Conservation (phyloP, 202 grass and related monocot species). For the Panicum virgatum region DNA sequence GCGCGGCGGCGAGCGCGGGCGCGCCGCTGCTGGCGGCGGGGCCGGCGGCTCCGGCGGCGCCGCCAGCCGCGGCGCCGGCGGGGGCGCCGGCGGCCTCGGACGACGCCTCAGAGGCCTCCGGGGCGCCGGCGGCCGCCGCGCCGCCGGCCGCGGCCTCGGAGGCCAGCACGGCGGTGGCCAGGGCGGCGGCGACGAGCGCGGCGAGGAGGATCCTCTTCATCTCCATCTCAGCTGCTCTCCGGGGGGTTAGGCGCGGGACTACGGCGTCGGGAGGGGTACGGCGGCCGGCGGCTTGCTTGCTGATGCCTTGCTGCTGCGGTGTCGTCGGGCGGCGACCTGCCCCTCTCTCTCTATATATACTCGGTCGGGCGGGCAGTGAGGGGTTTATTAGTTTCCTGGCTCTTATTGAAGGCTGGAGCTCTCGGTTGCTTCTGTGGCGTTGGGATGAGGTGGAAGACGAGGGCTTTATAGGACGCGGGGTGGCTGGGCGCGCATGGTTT, state of each 20-base stretch:
- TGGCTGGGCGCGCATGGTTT: no score
- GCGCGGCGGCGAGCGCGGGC: not conserved
- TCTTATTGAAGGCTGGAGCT: no score
- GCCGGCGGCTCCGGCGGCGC: not conserved
- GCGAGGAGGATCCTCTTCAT: slow-evolving; percentile 54
- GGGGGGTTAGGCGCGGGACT: not conserved
- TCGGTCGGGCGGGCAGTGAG: no score
- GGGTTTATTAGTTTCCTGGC: no score
- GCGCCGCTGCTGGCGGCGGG: not conserved
- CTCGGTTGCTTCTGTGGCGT: no score
- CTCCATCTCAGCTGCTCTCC: slow-evolving; percentile 31
- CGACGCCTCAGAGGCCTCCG: not conserved
- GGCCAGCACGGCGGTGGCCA: slow-evolving; percentile 4
- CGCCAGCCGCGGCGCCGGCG: not conserved
- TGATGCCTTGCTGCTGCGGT: no score
- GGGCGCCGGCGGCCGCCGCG: not conserved
- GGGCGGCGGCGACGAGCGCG: slow-evolving; percentile 12
- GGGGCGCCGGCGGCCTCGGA: not conserved
- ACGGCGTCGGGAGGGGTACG: no score
- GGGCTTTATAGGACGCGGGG: no score
- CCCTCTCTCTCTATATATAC: no score
- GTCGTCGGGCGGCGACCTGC: no score
- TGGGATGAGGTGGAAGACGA: no score
- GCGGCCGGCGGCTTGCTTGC: no score
- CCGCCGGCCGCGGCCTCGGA: not conserved